Evolutionary conservation across 495 filamentous ascomycete species (phyloP).

Genomic region (Podospora didyma): DNA sequence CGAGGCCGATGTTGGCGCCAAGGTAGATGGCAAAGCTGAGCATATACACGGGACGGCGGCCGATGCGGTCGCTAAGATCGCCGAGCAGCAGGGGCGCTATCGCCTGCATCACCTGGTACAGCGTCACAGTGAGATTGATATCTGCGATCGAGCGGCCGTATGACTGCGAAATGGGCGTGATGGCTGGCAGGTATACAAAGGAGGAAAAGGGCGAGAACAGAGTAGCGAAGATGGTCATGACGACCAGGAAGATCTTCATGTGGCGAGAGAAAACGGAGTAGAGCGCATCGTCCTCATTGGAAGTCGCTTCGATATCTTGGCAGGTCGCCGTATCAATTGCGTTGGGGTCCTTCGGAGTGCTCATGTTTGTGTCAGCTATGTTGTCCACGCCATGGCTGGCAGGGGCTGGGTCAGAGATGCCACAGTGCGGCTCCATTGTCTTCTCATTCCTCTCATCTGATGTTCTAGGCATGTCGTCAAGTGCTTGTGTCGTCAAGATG

Average conservation of each 20-base stretch:
- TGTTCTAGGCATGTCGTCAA: too few relatives aligned
- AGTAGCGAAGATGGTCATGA: conserved; percentile 3
- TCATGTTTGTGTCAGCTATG: too few relatives aligned
- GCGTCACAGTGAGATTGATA: conserved; percentile 53
- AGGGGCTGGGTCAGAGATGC: too few relatives aligned
- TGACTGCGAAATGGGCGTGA: conserved; percentile 39
- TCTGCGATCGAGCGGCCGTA: conserved; percentile 14
- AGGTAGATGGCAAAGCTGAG: conserved; percentile 35
- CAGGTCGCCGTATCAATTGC: too few relatives aligned
- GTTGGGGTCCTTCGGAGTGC: too few relatives aligned
- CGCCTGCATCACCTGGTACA: conserved; percentile 48
- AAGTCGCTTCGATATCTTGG: too few relatives aligned
- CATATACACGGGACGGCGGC: conserved; percentile 50
- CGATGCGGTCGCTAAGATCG: conserved; percentile 44
- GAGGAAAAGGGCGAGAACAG: conserved; percentile 39
- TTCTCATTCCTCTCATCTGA: too few relatives aligned
- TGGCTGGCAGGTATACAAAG: conserved; percentile 57
- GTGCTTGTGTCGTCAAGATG: too few relatives aligned
- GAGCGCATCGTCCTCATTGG: too few relatives aligned
- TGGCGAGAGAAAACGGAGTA: conserved; percentile 2
- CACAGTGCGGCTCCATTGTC: too few relatives aligned
- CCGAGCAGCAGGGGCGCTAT: conserved; percentile 48
- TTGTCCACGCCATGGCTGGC: too few relatives aligned
- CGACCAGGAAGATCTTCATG: conserved; percentile 7
- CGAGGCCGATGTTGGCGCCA: background rate